Percentiles rank a stretch among this genome's conserved stretches.
phyloP scores from a whole-genome alignment of 192 early-diverging fungal genomes.

The Gryganskiella cystojenkinii region DNA sequence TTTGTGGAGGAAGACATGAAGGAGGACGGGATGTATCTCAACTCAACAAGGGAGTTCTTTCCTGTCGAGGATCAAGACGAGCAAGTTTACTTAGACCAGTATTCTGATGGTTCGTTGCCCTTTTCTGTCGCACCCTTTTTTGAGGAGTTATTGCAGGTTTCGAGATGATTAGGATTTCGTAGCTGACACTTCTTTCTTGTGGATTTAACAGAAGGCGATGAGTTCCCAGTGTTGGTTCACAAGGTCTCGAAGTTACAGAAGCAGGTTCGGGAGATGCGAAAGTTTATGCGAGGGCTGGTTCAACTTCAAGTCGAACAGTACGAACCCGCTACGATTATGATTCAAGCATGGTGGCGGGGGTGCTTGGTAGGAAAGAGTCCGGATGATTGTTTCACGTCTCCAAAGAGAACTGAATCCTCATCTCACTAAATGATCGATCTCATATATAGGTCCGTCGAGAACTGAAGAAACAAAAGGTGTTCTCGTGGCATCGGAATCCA shows the following conservation, averaged over 20 bases:
- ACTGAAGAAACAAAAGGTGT: conserved; percentile 39
- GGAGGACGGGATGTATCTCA: conserved; percentile 36
- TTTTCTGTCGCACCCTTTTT: too few relatives aligned
- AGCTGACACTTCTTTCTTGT: not conserved
- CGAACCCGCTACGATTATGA: conserved; percentile 50
- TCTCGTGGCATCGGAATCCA: conserved; percentile 49
- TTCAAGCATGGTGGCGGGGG: conserved; percentile 53
- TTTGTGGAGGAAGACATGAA: conserved; percentile 6
- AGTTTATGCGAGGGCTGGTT: conserved; percentile 46
- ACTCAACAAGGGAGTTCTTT: conserved; percentile 46
- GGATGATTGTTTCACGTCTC: too few relatives aligned
- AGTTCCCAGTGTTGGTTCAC: conserved; percentile 36
- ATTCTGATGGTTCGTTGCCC: conserved; percentile 30
- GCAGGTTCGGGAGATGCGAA: conserved; percentile 52
- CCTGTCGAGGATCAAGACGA: conserved; percentile 50
- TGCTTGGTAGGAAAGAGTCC: conserved; percentile 27
- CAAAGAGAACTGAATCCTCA: too few relatives aligned
- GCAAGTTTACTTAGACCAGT: conserved; percentile 44
- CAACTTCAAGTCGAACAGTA: conserved; percentile 50
- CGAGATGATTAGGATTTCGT: not conserved
- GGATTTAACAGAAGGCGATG: conserved; percentile 24
- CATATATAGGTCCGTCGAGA: conserved; percentile 38
- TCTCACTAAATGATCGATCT: too few relatives aligned
- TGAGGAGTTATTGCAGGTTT: not conserved
- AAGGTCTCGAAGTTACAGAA: conserved; percentile 48